A percentile compares a stretch with the other conserved stretches of the same genome.
Conservation (phyloP, 2,329 filamentous ascomycete species). For the Parascedosporium putredinis region DNA sequence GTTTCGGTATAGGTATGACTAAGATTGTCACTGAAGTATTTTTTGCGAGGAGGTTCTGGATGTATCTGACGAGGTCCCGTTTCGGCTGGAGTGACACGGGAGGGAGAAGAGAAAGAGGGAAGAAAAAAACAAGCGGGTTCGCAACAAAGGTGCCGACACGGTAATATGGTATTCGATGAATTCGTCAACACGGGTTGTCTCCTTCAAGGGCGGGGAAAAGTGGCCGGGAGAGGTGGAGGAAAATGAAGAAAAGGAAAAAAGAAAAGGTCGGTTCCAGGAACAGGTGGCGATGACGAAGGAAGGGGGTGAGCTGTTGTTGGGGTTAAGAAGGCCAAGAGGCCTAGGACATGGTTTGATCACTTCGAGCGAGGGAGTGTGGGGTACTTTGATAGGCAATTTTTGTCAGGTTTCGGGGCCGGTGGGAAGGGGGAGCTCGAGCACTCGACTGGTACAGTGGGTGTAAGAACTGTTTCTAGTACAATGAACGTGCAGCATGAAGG, state of each 20-base stretch:
- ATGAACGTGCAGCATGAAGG: too few species aligned
- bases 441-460: neutral
- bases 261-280: neutral
- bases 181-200: neutral
- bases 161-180: neutral
- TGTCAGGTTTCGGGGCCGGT: neutral
- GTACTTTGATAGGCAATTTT: neutral
- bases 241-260: too few species aligned
- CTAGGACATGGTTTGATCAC: too few species aligned
- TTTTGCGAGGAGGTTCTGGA: neutral
- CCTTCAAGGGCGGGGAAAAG: too few species aligned
- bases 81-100: neutral
- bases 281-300: neutral
- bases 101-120: neutral
- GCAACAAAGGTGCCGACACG: neutral
- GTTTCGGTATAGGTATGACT: constrained; percentile 29
- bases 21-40: neutral
- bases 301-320: neutral
- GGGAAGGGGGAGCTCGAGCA: neutral
- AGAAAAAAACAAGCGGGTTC: neutral
- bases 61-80: neutral
- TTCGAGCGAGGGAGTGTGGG: neutral
- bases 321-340: neutral
- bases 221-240: too few species aligned
- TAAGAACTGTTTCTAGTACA: too few species aligned